Conservation (phyloP, 2,329 filamentous ascomycete species). For the Trichoderma koningiopsis region DNA sequence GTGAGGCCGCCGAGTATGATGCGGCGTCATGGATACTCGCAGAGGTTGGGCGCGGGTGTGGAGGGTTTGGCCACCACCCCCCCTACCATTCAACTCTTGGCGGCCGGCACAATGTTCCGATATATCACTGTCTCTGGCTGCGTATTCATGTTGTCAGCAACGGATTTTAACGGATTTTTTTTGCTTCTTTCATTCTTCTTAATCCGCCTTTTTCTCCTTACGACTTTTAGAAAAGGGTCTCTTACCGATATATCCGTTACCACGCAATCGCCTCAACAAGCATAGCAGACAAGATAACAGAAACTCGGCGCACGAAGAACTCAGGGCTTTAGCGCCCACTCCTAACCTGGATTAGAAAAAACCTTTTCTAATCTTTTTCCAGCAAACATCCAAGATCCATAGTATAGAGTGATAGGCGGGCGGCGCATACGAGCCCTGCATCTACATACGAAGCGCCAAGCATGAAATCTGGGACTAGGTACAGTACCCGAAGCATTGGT, state of each 20-base stretch:
- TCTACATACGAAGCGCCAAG: neutral
- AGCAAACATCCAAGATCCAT: constrained; percentile 3
- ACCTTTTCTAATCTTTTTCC: neutral
- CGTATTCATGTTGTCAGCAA: neutral
- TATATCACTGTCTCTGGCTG: neutral
- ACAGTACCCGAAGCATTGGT: neutral
- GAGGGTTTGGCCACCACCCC: neutral
- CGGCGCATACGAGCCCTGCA: neutral
- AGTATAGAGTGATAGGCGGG: constrained; percentile 5
- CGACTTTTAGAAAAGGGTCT: neutral
- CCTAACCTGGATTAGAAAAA: constrained; percentile 7
- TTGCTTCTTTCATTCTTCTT: neutral
- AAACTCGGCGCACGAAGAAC: neutral
- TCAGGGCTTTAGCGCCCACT: neutral
- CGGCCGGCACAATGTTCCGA: neutral
- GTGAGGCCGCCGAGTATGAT: constrained; percentile 5
- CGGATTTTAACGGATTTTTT: neutral
- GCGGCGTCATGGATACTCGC: constrained; percentile 4
- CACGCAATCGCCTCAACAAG: neutral
- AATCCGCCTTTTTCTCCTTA: neutral
- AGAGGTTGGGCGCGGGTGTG: constrained; percentile 5
- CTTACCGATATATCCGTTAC: constrained; percentile 12
- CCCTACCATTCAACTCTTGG: neutral
- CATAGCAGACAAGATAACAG: neutral
- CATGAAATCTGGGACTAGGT: neutral